Base-by-base conservation (phyloP, 257 asterid species). In the Paraleonurus japonicus region DNA sequence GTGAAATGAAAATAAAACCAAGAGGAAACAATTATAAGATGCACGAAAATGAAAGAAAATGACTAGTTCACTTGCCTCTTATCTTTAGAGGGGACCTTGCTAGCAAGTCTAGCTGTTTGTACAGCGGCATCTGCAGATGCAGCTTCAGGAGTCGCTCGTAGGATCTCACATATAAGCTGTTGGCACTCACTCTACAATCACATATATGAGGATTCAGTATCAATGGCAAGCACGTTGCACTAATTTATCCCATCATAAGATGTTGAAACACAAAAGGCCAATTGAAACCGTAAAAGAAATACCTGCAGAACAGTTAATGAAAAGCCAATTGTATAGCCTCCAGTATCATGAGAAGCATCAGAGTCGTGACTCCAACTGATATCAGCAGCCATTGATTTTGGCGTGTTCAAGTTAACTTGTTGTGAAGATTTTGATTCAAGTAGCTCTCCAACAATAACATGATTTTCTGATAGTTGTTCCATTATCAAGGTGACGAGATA, bases 111-210 rank as follows among this genome's bases (percentile, higher is more conserved):
- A 76, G 98, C 98, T 54, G 99, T 89, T 79, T 95, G 99, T 76
- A 86, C 98, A 61, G 95, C 92, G 43, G 97, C 97, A 86, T 95
- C 99, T 68, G 99, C 96, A 65, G 99, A 89, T n/a, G 99, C 92
- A 81, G 99, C 98, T 75, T 95, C 99, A 72, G 99, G 99, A 79
- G 99, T 95, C 41, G 99, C 98, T 76, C 99, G 95, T 74, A 95
- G 86, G 87, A 95, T 85, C 89, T 95, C 99, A 75, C 99, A 92
- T 81, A 95, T 88, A 71, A 95, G 93, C 82, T 95, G 98, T 75
- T 95, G 99, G 82, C 99, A 95, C 86, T 95, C 99, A 80, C 99
- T 95, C 99, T 95, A 71, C 61, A 75, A 75, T 60, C 80, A 74
- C 47, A 59, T 61, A 60, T n/a, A 65, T 51, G 48, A 51, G 43